phyloP scores from a whole-genome alignment of 163 green algal genomes.

The Picocystis sp. region DNA sequence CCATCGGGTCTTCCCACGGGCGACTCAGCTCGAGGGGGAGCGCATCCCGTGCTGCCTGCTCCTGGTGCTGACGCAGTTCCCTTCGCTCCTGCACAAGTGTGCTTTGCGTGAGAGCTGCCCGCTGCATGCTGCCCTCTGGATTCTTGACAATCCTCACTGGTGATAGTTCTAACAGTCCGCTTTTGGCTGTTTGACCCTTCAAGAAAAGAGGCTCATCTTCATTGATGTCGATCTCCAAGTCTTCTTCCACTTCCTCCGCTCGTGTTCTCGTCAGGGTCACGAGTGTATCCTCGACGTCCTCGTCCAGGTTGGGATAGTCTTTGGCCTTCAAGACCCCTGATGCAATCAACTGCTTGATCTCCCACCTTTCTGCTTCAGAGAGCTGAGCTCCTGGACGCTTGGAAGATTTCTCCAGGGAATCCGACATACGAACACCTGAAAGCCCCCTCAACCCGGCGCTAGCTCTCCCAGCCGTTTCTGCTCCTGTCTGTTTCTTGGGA shows the following conservation, averaged over 20 bases:
- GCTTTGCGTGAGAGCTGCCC: slow-evolving; percentile 83
- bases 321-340: slow-evolving; percentile 65
- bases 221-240: slow-evolving; percentile 97
- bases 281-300: slow-evolving; percentile 28
- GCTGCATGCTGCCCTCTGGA: slow-evolving; percentile 86
- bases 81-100: slow-evolving; percentile 87
- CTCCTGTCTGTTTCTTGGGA: slow-evolving; percentile 19
- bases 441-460: slow-evolving; percentile 33
- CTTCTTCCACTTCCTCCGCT: slow-evolving; percentile 56
- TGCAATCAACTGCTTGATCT: slow-evolving; percentile 78
- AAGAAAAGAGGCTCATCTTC: slow-evolving; percentile 88
- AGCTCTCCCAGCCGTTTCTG: slow-evolving; percentile 3
- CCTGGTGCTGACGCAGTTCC: slow-evolving; percentile 87
- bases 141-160: slow-evolving; percentile 99
- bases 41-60: slow-evolving; percentile 75
- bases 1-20: slow-evolving; percentile 96
- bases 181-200: slow-evolving; percentile 44
- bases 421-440: slow-evolving; percentile 39
- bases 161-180: slow-evolving; percentile 47
- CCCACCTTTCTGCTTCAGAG: slow-evolving; percentile 56
- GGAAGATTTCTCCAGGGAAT: background rate
- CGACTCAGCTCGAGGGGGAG: slow-evolving; percentile 79
- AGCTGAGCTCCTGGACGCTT: no score
- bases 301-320: slow-evolving; percentile 79
- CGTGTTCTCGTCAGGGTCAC: no score